A percentile compares a stretch with the other conserved stretches of the same genome.
Evolutionary conservation across 306 rosid genomes (phyloP).

Genomic region (Mimosa pudica): DNA sequence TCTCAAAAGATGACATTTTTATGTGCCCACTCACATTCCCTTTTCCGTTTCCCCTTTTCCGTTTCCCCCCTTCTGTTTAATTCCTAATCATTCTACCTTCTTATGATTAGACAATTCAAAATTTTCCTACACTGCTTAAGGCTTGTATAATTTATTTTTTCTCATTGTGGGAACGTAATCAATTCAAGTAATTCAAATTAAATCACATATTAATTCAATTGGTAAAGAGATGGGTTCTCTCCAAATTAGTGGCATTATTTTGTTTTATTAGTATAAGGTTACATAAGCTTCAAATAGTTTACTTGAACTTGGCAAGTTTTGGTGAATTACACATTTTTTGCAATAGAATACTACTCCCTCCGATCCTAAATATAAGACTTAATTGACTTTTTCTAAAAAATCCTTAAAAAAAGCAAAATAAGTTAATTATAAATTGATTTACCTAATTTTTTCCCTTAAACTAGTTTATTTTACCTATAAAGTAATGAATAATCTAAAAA

Average conservation of each 20-base stretch:
- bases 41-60: not conserved
- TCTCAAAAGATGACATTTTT: not conserved
- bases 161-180: not conserved
- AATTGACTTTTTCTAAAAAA: no score
- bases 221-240: not conserved
- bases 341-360: not conserved
- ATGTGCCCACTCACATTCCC: not conserved
- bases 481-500: no score
- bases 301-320: not conserved
- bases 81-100: constrained; percentile 1
- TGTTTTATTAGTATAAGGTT: not conserved
- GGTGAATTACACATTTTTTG: not conserved
- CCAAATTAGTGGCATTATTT: not conserved
- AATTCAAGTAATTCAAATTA: not conserved
- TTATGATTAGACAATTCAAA: not conserved
- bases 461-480: no score
- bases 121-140: not conserved
- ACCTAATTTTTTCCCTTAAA: no score
- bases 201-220: constrained; percentile 20
- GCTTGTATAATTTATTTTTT: not conserved
- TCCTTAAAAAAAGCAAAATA: no score
- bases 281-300: not conserved
- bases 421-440: no score
- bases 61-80: not conserved
- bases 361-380: no score